Base-by-base conservation (phyloP, 2,329 filamentous ascomycete species). In the Arthroderma sp. region DNA sequence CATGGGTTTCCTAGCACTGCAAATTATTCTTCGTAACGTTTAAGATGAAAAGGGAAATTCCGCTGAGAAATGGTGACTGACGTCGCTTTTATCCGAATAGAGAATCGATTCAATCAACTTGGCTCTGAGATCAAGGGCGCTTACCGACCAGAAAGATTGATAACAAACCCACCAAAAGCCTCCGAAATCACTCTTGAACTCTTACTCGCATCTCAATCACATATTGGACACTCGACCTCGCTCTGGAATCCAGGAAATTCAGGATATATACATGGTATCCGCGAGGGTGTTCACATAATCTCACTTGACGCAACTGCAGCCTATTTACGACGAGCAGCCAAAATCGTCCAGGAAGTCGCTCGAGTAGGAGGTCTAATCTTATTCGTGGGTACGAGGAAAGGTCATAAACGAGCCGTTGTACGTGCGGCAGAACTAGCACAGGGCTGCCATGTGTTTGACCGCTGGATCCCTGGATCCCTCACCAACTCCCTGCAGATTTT, bases 211-310 rank as follows among this genome's bases (percentile, higher is more conserved):
- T 84, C 86, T 33, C 89, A 95, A 74, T 83, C 83, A 56, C 90
- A 95, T 74, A 83, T 97, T 71, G 93, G 93, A 61, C 93, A 98
- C 74, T 82, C 87, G 66, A 91, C 87, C 0, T 88, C 88, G 61
- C 80, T 91, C 54, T 98, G 93, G 93, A 95, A 98, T 74, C 91
- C 93, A 9, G 85, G 83, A 55, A 98, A 97, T 75, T 85, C 90
- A 62, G 82, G 87, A 63, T 97, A 97, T 75, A 97, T 98, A 70
- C 91, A 88, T 70, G 93, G 93, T 65, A 82, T 95, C 61, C 81
- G 93, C 47, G 81, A 93, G 64, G 89, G 87, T 15, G 85, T 95
- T 60, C 91, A 96, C 74, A 90, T 98, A 70, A 95, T 98, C 71
- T 87, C 86, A 8, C 83, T 97, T 2, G 93, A 98, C 70, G 80